phyloP scores from a whole-genome alignment of 108 stramenopile species.

The Cyclotella cryptica region DNA sequence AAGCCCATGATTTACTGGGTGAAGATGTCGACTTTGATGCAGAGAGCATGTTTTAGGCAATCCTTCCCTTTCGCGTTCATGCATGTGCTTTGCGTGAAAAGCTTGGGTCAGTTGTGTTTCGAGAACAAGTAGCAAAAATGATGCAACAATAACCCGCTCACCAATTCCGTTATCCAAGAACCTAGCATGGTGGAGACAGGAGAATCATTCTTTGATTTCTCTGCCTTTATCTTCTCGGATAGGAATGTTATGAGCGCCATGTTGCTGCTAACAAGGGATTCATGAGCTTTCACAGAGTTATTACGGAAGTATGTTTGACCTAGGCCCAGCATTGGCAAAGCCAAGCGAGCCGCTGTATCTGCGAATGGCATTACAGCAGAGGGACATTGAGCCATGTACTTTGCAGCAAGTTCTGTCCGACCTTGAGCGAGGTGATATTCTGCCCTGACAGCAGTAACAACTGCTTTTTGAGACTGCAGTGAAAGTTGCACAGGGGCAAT shows the following conservation, averaged over 20 bases:
- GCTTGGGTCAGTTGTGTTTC: background rate
- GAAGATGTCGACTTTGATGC: constrained; percentile 25
- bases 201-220: constrained; percentile 70
- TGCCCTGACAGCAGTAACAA: constrained; percentile 78
- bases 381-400: constrained; percentile 84
- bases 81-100: constrained; percentile 48
- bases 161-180: constrained; percentile 84
- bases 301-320: constrained; percentile 49
- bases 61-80: constrained; percentile 58
- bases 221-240: constrained; percentile 79
- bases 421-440: constrained; percentile 87
- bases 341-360: constrained; percentile 78
- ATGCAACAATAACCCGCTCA: background rate
- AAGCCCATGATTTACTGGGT: constrained; percentile 50
- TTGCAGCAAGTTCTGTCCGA: constrained; percentile 76
- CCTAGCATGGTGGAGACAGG: constrained; percentile 87
- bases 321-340: constrained; percentile 71
- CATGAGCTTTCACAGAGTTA: constrained; percentile 66
- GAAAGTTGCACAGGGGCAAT: background rate
- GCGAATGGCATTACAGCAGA: constrained; percentile 78
- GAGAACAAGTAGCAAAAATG: background rate
- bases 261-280: constrained; percentile 69
- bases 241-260: constrained; percentile 80
- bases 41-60: constrained; percentile 11
- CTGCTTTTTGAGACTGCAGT: constrained; percentile 76